Base-by-base conservation (phyloP, 352 stramenopile species). In the Globisporangium splendens region DNA sequence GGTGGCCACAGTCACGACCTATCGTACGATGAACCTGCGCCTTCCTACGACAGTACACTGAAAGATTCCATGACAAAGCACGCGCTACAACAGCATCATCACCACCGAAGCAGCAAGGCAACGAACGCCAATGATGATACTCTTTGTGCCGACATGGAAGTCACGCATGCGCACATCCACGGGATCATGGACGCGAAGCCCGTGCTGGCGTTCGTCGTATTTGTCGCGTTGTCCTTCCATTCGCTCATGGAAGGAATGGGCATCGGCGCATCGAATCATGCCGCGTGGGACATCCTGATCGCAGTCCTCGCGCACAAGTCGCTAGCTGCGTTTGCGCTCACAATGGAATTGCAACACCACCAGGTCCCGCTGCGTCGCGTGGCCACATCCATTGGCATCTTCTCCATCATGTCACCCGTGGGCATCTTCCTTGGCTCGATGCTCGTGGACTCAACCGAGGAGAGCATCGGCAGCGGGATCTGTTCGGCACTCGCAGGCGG, bases 231-330 rank as follows among this genome's bases (percentile, higher is more conserved):
- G 35, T 94, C 84, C 3, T 92, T 94, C 66, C 84, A 94, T 62
- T 94, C 84, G 13, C 63, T 92, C 22, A 90, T 94, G 82, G 84
- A 94, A 67, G 84, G 84, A 43, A 89, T 94, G 72, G 84, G 82
- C 58, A 77, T 94, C 42, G 84, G 84, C 18, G 84, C 84, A 1
- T 73, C 82, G 5, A 77, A 62, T 48, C 63, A 65, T 20, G 69
- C 71, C 1, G 79, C 80, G 1, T 94, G 82, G 84, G 81, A 90
- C 53, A 89, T 94, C 43, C 66, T 94, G 0, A 53, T 90, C 11
- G 84, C 84, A 15, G 83, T 94, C 47, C 59, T 92, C n/a, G 84
- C 84, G 18, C 84, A 94, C 79, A 94, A 94, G 56, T 86, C 82
- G 35, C 66, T 94, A 20, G 79, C 84, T 0, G 78, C 82, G 17